phyloP scores from a whole-genome alignment of 1,284 basidiomycete species.

The Rhodofomes roseus region DNA sequence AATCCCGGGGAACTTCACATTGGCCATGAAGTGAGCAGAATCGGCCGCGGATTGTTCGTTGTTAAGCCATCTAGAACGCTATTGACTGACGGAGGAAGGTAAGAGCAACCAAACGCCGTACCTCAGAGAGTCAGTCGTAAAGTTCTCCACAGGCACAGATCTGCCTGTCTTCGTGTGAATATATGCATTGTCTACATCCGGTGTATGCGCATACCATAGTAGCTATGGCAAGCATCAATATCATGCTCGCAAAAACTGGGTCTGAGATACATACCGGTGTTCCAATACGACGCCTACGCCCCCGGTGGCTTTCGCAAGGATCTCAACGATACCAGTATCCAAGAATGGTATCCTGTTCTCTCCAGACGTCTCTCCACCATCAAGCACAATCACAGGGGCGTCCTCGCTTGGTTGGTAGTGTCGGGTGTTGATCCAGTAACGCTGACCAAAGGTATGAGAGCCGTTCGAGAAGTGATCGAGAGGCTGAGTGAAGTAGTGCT shows the following conservation, averaged over 20 bases:
- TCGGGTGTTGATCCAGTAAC: conserved; percentile 88
- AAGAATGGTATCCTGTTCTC: conserved; percentile 67
- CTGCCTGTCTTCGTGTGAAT: conserved; percentile 45
- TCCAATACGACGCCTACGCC: conserved; percentile 90
- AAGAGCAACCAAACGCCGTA: no score
- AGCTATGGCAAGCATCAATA: conserved; percentile 30
- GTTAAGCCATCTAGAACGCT: conserved; percentile 66
- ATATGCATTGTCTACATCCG: neutral
- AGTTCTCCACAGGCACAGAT: conserved; percentile 75
- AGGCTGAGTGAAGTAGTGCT: conserved; percentile 78
- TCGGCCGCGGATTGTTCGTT: conserved; percentile 92
- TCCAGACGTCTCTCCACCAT: conserved; percentile 84
- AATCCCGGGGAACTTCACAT: conserved; percentile 74
- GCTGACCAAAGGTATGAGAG: conserved; percentile 59
- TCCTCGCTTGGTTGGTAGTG: conserved; percentile 72
- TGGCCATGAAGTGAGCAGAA: conserved; percentile 86
- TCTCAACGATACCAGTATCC: conserved; percentile 84
- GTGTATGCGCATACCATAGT: conserved; percentile 52
- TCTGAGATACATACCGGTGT: conserved; percentile 56
- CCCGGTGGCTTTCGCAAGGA: conserved; percentile 77
- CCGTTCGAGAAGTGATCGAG: conserved; percentile 72
- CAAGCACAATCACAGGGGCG: conserved; percentile 78
- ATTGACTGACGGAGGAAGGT: no score
- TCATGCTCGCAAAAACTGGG: no score
- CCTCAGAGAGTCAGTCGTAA: conserved; percentile 80